Percentiles rank a stretch among this genome's conserved stretches.
phyloP scores from a whole-genome alignment of 2,329 filamentous ascomycete species.

The Endocalyx cinctus region DNA sequence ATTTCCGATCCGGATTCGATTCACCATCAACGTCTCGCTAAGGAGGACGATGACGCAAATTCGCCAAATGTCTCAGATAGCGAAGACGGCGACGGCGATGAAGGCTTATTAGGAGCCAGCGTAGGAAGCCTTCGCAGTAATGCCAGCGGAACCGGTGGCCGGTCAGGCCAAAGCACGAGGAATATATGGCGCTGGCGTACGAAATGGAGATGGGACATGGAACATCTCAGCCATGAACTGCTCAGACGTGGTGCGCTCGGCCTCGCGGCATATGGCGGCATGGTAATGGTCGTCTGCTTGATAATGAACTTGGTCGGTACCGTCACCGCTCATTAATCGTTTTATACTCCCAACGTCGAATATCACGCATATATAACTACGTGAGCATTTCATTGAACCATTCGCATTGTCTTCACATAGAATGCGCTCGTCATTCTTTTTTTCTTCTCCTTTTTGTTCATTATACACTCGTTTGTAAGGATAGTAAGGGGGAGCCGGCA shows the following conservation, averaged over 20 bases:
- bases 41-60: slow-evolving; percentile 84
- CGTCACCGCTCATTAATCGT: slow-evolving; percentile 23
- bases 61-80: slow-evolving; percentile 40
- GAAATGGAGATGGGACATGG: slow-evolving; percentile 55
- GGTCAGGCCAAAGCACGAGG: no score
- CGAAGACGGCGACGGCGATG: slow-evolving; percentile 28
- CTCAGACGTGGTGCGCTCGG: slow-evolving; percentile 70
- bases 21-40: slow-evolving; percentile 79
- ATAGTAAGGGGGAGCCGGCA: no score
- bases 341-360: no score
- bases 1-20: slow-evolving; percentile 86
- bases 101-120: slow-evolving; percentile 39
- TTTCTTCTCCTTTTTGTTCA: background rate
- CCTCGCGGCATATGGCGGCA: slow-evolving; percentile 74
- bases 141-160: slow-evolving; percentile 30
- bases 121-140: slow-evolving; percentile 40
- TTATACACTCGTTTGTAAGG: background rate
- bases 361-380: no score
- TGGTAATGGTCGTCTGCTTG: slow-evolving; percentile 88
- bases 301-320: slow-evolving; percentile 80
- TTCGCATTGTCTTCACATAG: no score
- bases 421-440: no score
- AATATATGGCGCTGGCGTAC: slow-evolving; percentile 46
- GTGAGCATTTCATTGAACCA: no score
- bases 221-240: slow-evolving; percentile 59